Evolutionary conservation across 1,284 basidiomycete species (phyloP).

Genomic region (Acaromyces ingoldii): DNA sequence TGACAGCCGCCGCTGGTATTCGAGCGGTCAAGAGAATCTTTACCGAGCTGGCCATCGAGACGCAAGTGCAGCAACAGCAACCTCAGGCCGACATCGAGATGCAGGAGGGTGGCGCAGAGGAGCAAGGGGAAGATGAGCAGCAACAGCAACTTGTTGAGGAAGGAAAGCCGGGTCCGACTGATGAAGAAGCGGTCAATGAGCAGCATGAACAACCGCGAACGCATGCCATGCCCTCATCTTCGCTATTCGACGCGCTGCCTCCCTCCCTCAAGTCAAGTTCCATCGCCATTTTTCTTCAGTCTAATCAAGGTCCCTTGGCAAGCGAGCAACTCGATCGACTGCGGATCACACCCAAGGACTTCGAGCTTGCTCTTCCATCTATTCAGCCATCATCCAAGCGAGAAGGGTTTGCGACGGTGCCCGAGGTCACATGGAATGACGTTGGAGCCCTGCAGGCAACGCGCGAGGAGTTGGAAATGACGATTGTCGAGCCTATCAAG

Average conservation of each 20-base stretch:
- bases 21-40: slow-evolving; percentile 96
- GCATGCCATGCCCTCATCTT: slow-evolving; percentile 1
- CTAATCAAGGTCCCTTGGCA: slow-evolving; percentile 74
- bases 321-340: slow-evolving; percentile 71
- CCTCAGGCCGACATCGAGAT: slow-evolving; percentile 24
- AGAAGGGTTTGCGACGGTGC: slow-evolving; percentile 94
- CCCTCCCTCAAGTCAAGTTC: slow-evolving; percentile 59
- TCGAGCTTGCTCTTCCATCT: slow-evolving; percentile 70
- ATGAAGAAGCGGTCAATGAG: not conserved
- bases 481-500: slow-evolving; percentile 89
- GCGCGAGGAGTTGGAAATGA: slow-evolving; percentile 90
- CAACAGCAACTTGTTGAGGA: not conserved
- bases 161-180: not conserved
- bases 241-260: slow-evolving; percentile 44
- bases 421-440: slow-evolving; percentile 90
- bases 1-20: slow-evolving; percentile 89
- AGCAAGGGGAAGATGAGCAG: not conserved
- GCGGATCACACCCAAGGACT: slow-evolving; percentile 66
- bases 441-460: slow-evolving; percentile 83
- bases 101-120: slow-evolving; percentile 8
- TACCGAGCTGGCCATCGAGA: slow-evolving; percentile 57
- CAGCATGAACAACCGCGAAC: no score
- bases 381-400: slow-evolving; percentile 94
- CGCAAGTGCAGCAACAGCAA: slow-evolving; percentile 10
- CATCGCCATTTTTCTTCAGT: slow-evolving; percentile 80